These are phyloP conservation scores for Phylloboletellus chloephorus DNA, from an alignment of 1,284 basidiomycete genomes.

Conservation along the genomic window DNA sequence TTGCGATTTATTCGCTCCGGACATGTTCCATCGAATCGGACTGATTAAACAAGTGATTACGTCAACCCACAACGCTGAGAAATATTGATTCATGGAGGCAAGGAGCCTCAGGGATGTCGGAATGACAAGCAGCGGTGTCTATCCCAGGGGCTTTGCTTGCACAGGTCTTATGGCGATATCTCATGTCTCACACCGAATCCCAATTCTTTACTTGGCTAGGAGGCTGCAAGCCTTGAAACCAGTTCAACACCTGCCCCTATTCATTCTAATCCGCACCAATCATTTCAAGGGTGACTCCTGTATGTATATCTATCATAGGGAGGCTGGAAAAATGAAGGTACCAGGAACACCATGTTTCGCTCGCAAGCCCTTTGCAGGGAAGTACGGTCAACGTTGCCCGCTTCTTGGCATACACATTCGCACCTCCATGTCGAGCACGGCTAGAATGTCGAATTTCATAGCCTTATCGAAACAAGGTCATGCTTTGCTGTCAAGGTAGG, in stretches of 20 bases:
- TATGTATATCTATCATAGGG: no score
- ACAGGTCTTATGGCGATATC: no score
- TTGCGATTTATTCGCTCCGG: background rate
- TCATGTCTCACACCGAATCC: background rate
- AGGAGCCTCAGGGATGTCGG: background rate
- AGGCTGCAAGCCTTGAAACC: background rate
- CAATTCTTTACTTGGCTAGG: background rate
- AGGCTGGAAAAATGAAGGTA: background rate
- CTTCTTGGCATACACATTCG: background rate
- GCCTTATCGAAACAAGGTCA: background rate
- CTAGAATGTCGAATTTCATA: background rate
- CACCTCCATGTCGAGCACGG: background rate
- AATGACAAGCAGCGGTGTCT: background rate
- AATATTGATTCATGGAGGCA: background rate
- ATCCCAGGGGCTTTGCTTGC: no score
- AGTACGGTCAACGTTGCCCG: slow-evolving; percentile 5
- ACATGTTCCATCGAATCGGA: background rate
- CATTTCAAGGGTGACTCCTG: no score
- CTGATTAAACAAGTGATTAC: no score
- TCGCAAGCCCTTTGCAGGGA: background rate
- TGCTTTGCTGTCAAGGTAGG: no score
- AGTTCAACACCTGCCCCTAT: background rate
- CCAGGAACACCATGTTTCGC: slow-evolving; percentile 3
- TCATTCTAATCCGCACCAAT: background rate
- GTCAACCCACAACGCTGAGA: no score